Evolutionary conservation across 169 alveolate species (phyloP).

Genomic region (Plasmodium blacklocki): DNA sequence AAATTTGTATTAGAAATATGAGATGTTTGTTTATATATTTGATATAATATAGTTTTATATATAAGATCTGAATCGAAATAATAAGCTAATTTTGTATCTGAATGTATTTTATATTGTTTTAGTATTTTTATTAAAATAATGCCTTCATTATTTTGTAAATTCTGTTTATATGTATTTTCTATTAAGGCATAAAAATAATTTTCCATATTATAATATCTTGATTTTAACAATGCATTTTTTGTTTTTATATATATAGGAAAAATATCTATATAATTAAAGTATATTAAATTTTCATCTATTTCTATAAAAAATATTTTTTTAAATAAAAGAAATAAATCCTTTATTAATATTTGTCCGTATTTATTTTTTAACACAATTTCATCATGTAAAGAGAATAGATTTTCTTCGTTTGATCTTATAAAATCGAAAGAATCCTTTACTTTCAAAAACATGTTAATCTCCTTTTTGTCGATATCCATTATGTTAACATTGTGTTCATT

Average conservation of each 20-base stretch:
- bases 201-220: constrained; percentile 41
- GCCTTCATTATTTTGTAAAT: constrained; percentile 44
- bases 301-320: constrained; percentile 14
- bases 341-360: constrained; percentile 36
- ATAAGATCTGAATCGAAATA: constrained; percentile 49
- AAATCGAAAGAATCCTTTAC: constrained; percentile 30
- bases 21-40: constrained; percentile 12
- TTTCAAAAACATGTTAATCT: constrained; percentile 48
- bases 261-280: constrained; percentile 49
- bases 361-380: constrained; percentile 53
- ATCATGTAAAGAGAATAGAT: constrained; percentile 30
- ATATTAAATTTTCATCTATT: constrained; percentile 4
- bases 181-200: constrained; percentile 16
- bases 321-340: constrained; percentile 43
- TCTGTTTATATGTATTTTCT: constrained; percentile 26
- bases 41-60: constrained; percentile 42
- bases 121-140: constrained; percentile 27
- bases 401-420: constrained; percentile 21
- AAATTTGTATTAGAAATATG: background rate
- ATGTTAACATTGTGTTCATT: constrained; percentile 26
- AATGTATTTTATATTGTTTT: constrained; percentile 34
- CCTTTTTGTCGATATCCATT: constrained; percentile 31
- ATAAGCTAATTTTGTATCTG: constrained; percentile 17
- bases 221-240: constrained; percentile 36
- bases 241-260: constrained; percentile 57